A percentile compares a stretch with the other conserved stretches of the same genome.
Evolutionary conservation across 768 basidiomycete genomes (phyloP).

Genomic region (Trametes gibbosa): DNA sequence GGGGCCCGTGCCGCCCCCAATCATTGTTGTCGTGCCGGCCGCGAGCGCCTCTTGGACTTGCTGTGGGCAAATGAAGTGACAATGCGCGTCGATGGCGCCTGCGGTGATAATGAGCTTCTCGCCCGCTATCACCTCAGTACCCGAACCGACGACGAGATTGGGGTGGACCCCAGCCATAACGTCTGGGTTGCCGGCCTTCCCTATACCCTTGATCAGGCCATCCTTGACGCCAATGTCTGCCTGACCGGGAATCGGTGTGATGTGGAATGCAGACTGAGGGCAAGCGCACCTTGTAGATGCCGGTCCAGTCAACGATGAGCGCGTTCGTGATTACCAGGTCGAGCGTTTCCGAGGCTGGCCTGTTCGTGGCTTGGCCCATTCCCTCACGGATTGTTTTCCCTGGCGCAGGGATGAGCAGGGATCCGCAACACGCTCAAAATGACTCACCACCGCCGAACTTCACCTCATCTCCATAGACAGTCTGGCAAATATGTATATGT

Average conservation of each 20-base stretch:
- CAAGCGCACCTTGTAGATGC: constrained; percentile 80
- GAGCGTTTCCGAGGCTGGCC: constrained; percentile 62
- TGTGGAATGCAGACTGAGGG: background rate
- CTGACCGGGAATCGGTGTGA: constrained; percentile 37
- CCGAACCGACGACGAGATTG: constrained; percentile 77
- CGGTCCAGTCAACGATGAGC: constrained; percentile 90
- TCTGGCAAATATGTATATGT: constrained; percentile 38
- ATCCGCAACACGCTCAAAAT: constrained; percentile 6
- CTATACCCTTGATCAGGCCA: constrained; percentile 81
- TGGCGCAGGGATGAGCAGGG: constrained; percentile 26
- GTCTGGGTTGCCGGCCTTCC: constrained; percentile 98
- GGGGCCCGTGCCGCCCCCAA: constrained; percentile 96
- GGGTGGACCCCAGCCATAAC: constrained; percentile 79
- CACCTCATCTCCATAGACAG: constrained; percentile 92
- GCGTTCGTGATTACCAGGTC: constrained; percentile 97
- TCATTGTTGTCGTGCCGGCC: constrained; percentile 86
- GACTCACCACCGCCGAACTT: constrained; percentile 90
- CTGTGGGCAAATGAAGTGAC: constrained; percentile 96
- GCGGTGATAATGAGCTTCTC: constrained; percentile 94
- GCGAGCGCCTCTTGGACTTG: constrained; percentile 84
- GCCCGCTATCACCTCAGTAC: constrained; percentile 94
- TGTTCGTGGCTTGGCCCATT: constrained; percentile 88
- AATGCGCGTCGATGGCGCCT: constrained; percentile 87
- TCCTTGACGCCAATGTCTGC: constrained; percentile 92
- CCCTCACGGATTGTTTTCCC: constrained; percentile 95